A percentile compares a stretch with the other conserved stretches of the same genome.
Evolutionary conservation across 495 filamentous ascomycete species (phyloP).

Genomic region (Chaetomium fimeti): DNA sequence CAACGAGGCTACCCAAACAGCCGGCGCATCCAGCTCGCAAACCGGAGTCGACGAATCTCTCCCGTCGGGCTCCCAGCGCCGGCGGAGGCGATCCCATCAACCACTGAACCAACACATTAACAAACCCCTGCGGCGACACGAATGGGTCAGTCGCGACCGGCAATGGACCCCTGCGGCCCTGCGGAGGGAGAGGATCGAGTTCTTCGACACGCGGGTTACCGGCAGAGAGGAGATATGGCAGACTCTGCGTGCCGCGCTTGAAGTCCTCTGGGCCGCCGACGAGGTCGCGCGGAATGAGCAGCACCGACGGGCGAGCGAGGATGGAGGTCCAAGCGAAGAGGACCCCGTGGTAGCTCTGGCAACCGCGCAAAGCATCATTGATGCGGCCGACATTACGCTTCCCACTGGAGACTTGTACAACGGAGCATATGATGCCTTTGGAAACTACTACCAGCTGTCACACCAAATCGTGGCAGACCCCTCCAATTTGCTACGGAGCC

Average conservation of each 20-base stretch:
- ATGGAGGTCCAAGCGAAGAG: constrained; percentile 26
- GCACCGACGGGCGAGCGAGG: constrained; percentile 26
- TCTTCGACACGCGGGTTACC: constrained; percentile 81
- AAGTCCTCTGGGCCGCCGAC: constrained; percentile 57
- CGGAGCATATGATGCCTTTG: constrained; percentile 76
- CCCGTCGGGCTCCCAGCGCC: constrained; percentile 23
- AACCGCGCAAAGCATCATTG: constrained; percentile 75
- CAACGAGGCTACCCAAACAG: constrained; percentile 35
- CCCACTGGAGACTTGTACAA: constrained; percentile 70
- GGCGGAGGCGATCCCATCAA: constrained; percentile 27
- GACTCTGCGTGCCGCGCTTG: constrained; percentile 63
- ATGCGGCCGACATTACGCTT: constrained; percentile 75
- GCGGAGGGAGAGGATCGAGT: constrained; percentile 57
- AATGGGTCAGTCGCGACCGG: constrained; percentile 49
- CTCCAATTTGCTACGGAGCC: constrained; percentile 58
- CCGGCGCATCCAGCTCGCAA: constrained; percentile 15
- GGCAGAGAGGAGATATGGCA: constrained; percentile 77
- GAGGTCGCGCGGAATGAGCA: constrained; percentile 25
- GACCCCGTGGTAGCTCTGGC: constrained; percentile 42
- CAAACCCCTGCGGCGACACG: constrained; percentile 47
- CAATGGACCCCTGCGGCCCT: constrained; percentile 48
- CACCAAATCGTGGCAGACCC: constrained; percentile 76
- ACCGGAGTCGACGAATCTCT: constrained; percentile 29
- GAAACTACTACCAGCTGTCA: constrained; percentile 72
- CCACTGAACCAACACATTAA: constrained; percentile 48